phyloP scores from a whole-genome alignment of 768 basidiomycete genomes.

The Lactarius evosmus region DNA sequence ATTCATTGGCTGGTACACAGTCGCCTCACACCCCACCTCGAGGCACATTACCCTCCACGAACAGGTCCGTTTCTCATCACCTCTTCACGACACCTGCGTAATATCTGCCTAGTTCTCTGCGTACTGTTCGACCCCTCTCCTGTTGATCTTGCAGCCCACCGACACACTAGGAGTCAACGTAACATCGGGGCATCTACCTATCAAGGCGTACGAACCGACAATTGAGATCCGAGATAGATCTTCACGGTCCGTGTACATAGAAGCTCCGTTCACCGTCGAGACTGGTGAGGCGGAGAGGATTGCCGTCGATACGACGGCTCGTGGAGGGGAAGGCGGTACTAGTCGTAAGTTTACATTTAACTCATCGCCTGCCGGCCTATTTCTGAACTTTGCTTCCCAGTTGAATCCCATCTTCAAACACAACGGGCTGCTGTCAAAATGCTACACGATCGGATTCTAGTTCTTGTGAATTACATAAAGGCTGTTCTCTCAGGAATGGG shows the following conservation, averaged over 20 bases:
- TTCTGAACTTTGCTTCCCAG: conserved; percentile 41
- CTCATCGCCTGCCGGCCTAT: conserved; percentile 1
- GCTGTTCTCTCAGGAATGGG: conserved; percentile 67
- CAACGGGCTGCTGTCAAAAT: conserved; percentile 95
- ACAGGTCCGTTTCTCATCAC: conserved; percentile 50
- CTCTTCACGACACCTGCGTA: conserved; percentile 2
- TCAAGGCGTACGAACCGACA: conserved; percentile 91
- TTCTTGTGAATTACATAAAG: conserved; percentile 84
- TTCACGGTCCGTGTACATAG: conserved; percentile 76
- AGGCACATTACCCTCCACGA: conserved; percentile 81
- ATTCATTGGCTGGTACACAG: conserved; percentile 97
- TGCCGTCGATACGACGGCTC: conserved; percentile 93
- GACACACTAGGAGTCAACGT: conserved; percentile 45
- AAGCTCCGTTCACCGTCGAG: conserved; percentile 85
- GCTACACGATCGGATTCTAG: conserved; percentile 86
- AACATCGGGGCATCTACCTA: conserved; percentile 74
- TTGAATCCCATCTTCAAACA: conserved; percentile 86
- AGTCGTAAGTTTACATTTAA: conserved; percentile 60
- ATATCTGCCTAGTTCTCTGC: conserved; percentile 59
- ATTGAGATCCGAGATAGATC: conserved; percentile 79
- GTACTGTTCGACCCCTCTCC: conserved; percentile 85
- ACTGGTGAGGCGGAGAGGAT: conserved; percentile 99
- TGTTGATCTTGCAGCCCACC: conserved; percentile 70
- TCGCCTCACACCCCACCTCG: conserved; percentile 69
- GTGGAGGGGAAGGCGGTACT: conserved; percentile 77